phyloP scores from a whole-genome alignment of 257 asterid genomes.

The Solanum sejunctum region DNA sequence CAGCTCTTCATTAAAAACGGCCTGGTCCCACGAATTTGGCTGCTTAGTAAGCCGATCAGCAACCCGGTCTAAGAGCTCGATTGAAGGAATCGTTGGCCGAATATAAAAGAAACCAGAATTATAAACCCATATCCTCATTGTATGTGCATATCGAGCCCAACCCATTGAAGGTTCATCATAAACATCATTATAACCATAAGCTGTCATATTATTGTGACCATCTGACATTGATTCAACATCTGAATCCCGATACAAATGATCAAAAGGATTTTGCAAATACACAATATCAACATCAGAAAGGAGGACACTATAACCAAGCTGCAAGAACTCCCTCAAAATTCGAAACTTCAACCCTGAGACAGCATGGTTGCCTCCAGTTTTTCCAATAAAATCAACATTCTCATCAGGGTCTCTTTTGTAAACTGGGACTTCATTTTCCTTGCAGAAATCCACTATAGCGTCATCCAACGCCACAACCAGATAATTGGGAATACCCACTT shows the following conservation, averaged over 20 bases:
- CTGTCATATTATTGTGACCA: slow-evolving; percentile 14
- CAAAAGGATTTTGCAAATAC: slow-evolving; percentile 13
- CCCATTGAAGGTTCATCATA: slow-evolving; percentile 18
- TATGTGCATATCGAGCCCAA: slow-evolving; percentile 20
- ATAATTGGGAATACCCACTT: slow-evolving; percentile 12
- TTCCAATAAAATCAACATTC: slow-evolving; percentile 10
- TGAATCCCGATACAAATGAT: slow-evolving; percentile 16
- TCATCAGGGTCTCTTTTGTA: slow-evolving; percentile 16
- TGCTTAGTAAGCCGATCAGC: slow-evolving; percentile 14
- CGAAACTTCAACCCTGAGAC: slow-evolving; percentile 17
- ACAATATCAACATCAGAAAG: slow-evolving; percentile 18
- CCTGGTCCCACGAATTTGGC: slow-evolving; percentile 16
- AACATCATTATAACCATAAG: slow-evolving; percentile 19
- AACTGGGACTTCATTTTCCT: slow-evolving; percentile 8
- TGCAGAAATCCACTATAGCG: slow-evolving; percentile 11
- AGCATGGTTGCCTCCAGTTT: slow-evolving; percentile 14
- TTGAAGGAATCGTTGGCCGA: slow-evolving; percentile 15
- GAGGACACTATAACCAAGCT: slow-evolving; percentile 14
- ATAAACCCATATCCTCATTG: slow-evolving; percentile 21
- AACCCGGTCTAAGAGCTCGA: slow-evolving; percentile 16
- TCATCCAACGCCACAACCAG: slow-evolving; percentile 19
- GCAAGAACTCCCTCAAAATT: slow-evolving; percentile 14
- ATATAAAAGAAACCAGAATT: slow-evolving; percentile 18
- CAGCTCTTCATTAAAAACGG: slow-evolving; percentile 17
- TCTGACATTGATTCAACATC: slow-evolving; percentile 19